A percentile compares a stretch with the other conserved stretches of the same genome.
Evolutionary conservation across 768 basidiomycete genomes (phyloP).

Genomic region (Saitozyma sp.): DNA sequence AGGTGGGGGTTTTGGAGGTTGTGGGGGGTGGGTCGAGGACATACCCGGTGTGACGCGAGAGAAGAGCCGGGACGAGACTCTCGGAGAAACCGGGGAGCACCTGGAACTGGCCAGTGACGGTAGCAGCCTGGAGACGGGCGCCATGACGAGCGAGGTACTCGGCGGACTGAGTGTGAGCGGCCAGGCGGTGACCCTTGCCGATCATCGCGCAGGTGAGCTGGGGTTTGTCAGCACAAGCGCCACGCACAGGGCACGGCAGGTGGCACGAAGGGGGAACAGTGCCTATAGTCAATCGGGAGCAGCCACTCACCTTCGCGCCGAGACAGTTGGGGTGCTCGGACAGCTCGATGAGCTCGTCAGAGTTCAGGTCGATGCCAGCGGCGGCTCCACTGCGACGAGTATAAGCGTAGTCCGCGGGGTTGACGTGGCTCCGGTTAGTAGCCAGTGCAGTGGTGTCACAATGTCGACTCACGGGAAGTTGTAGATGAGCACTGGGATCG

Average conservation of each 20-base stretch:
- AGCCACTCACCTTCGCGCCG: slow-evolving; percentile 60
- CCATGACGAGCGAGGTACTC: slow-evolving; percentile 45
- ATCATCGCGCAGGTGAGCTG: slow-evolving; percentile 80
- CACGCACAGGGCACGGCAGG: too few relatives aligned
- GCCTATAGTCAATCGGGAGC: background rate
- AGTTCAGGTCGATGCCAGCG: slow-evolving; percentile 77
- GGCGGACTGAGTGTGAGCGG: slow-evolving; percentile 57
- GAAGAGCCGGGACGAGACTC: slow-evolving; percentile 63
- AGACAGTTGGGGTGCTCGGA: slow-evolving; percentile 80
- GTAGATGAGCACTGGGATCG: slow-evolving; percentile 70
- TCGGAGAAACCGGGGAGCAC: slow-evolving; percentile 76
- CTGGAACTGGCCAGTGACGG: slow-evolving; percentile 43
- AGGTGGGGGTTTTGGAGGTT: background rate
- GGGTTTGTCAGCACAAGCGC: background rate
- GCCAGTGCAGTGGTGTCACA: too few relatives aligned
- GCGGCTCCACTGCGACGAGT: slow-evolving; percentile 46
- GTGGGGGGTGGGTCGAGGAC: background rate
- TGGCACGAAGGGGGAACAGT: too few relatives aligned
- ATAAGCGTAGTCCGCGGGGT: background rate
- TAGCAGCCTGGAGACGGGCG: slow-evolving; percentile 58
- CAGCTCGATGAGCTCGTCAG: slow-evolving; percentile 69
- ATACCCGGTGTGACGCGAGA: slow-evolving; percentile 63
- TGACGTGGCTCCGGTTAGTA: too few relatives aligned
- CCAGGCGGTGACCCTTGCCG: slow-evolving; percentile 76
- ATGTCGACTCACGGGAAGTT: slow-evolving; percentile 68